Evolutionary conservation across 1,284 basidiomycete genomes (phyloP).

Genomic region (Cutaneotrichosporon sp.): DNA sequence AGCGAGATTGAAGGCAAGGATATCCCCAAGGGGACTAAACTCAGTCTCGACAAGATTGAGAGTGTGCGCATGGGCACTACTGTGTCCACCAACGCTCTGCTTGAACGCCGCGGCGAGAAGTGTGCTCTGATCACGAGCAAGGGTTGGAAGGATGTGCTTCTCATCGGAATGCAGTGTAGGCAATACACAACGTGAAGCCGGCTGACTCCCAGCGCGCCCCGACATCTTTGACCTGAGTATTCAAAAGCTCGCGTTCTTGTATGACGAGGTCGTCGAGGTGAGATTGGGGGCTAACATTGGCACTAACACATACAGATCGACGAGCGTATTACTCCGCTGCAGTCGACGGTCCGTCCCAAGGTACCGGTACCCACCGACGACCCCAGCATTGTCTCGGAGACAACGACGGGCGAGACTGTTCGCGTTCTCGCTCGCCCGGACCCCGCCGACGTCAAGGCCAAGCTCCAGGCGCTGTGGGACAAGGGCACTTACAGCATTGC

Average conservation of each 20-base stretch:
- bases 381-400: conserved; percentile 23
- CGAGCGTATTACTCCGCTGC: conserved; percentile 80
- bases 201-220: conserved; percentile 54
- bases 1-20: conserved; percentile 65
- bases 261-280: conserved; percentile 76
- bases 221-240: conserved; percentile 81
- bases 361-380: conserved; percentile 18
- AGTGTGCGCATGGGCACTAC: conserved; percentile 47
- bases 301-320: conserved; percentile 50
- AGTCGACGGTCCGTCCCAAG: conserved; percentile 25
- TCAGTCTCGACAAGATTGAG: conserved; percentile 45
- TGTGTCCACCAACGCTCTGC: conserved; percentile 85
- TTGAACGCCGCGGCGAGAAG: conserved; percentile 87
- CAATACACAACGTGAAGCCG: background rate
- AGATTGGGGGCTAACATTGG: background rate
- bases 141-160: conserved; percentile 54
- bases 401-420: conserved; percentile 69
- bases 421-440: conserved; percentile 65
- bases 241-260: conserved; percentile 71
- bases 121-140: conserved; percentile 91
- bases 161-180: conserved; percentile 39
- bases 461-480: conserved; percentile 29
- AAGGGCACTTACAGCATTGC: conserved; percentile 33
- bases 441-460: conserved; percentile 18
- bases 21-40: conserved; percentile 61